These are phyloP conservation scores for Fusarium cicatricum DNA, from an alignment of 2,329 filamentous ascomycete genomes.

Conservation along the genomic window DNA sequence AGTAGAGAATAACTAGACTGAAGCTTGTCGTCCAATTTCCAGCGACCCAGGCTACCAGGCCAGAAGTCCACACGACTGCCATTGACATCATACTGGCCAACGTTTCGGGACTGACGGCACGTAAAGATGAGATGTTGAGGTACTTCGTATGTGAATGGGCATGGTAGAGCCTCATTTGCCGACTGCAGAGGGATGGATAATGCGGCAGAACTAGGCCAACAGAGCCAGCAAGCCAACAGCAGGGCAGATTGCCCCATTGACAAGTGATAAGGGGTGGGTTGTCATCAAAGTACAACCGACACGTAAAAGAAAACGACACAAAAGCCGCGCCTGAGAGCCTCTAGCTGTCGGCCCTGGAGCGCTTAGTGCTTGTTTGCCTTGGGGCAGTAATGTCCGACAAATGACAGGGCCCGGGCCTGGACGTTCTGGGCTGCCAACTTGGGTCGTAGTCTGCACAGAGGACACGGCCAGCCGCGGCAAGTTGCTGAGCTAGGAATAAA, in stretches of 20 bases:
- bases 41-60: constrained; percentile 23
- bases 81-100: constrained; percentile 38
- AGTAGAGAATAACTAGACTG: constrained; percentile 1
- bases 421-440: constrained; percentile 25
- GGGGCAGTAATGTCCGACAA: constrained; percentile 39
- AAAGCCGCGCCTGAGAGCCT: constrained; percentile 34
- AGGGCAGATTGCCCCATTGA: constrained; percentile 16
- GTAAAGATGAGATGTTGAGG: constrained; percentile 34
- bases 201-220: background rate
- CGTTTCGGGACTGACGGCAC: constrained; percentile 41
- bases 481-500: constrained; percentile 32
- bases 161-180: constrained; percentile 39
- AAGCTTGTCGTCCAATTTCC: constrained; percentile 20
- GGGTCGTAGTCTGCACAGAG: constrained; percentile 21
- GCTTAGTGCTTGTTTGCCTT: constrained; percentile 22
- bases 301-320: constrained; percentile 41
- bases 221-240: constrained; percentile 32
- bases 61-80: constrained; percentile 6
- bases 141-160: constrained; percentile 8
- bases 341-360: constrained; percentile 21
- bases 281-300: constrained; percentile 32
- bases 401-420: constrained; percentile 32
- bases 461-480: constrained; percentile 41
- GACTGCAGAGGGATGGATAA: constrained; percentile 6
- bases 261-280: constrained; percentile 41